Evolutionary conservation across 805 yeast genomes (phyloP).

Genomic region (Kuraishia ogatae): DNA sequence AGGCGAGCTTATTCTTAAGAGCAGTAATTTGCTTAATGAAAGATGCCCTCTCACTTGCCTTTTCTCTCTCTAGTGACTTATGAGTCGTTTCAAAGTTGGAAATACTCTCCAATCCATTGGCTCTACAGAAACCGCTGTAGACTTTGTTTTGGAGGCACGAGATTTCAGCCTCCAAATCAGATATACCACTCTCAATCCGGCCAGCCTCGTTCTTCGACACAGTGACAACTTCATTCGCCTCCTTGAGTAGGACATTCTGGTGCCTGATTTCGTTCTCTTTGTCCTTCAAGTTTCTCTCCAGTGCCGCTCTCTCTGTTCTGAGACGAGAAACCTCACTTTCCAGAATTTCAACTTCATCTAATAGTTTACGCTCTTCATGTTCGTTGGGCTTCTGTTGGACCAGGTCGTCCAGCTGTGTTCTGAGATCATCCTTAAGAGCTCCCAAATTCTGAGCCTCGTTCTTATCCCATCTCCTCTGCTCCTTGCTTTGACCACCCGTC

Average conservation of each 20-base stretch:
- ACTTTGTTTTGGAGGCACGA: not conserved
- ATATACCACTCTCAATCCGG: conserved; percentile 18
- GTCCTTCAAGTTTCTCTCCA: conserved; percentile 20
- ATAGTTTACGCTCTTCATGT: conserved; percentile 43
- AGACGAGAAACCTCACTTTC: conserved; percentile 25
- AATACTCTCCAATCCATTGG: conserved; percentile 44
- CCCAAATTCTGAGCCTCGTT: conserved; percentile 49
- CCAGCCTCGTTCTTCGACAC: conserved; percentile 16
- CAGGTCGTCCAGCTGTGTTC: conserved; percentile 33
- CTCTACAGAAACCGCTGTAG: conserved; percentile 46
- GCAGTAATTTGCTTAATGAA: conserved; percentile 53
- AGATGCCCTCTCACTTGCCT: conserved; percentile 53
- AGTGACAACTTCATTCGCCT: conserved; percentile 14
- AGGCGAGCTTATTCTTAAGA: conserved; percentile 49
- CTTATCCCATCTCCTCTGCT: conserved; percentile 63
- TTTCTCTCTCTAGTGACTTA: conserved; percentile 47
- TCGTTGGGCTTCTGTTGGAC: conserved; percentile 41
- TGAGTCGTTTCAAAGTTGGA: conserved; percentile 64
- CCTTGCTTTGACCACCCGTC: conserved; percentile 79
- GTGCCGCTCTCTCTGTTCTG: conserved; percentile 17
- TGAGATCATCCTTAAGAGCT: conserved; percentile 40
- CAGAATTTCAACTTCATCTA: conserved; percentile 43
- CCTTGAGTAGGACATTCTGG: conserved; percentile 22
- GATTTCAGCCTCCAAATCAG: conserved; percentile 7
- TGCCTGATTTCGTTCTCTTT: conserved; percentile 39